Conservation (phyloP, 441 rosid genomes). For the Geranium incanum region DNA sequence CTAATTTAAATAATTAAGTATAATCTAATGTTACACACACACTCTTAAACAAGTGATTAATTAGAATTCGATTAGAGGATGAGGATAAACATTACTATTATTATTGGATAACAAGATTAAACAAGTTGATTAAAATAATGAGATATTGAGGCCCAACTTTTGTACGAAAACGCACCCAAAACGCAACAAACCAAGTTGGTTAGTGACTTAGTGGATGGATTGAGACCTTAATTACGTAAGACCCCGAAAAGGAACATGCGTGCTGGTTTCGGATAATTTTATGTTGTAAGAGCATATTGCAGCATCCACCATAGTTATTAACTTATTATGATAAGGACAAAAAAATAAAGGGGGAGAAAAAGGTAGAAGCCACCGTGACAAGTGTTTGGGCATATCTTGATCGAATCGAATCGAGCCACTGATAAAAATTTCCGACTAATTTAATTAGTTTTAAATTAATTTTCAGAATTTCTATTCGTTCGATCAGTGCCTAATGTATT, state of each 20-base stretch:
- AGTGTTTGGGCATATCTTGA: not conserved
- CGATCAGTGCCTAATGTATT: no score
- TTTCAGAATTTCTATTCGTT: no score
- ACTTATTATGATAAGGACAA: not conserved
- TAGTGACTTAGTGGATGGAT: slow-evolving; percentile 7
- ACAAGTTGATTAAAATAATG: not conserved
- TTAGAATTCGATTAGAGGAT: not conserved
- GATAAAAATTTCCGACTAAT: no score
- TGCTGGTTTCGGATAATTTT: not conserved
- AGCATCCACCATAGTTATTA: not conserved
- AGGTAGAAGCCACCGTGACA: not conserved
- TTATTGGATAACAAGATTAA: not conserved
- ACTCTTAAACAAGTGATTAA: no score
- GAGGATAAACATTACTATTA: not conserved
- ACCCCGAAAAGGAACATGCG: not conserved
- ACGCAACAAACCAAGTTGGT: not conserved
- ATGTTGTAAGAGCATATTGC: not conserved
- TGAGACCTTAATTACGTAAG: slow-evolving; percentile 1
- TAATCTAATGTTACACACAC: no score
- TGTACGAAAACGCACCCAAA: not conserved
- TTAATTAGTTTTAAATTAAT: no score
- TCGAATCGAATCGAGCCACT: no score
- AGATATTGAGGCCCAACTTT: not conserved
- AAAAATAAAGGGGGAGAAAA: not conserved
- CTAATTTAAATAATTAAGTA: no score